Evolutionary conservation across 1,284 basidiomycete genomes (phyloP), one percentile per base, ranked within the genome.

Genomic region (Apiotrichum domesticum): DNA sequence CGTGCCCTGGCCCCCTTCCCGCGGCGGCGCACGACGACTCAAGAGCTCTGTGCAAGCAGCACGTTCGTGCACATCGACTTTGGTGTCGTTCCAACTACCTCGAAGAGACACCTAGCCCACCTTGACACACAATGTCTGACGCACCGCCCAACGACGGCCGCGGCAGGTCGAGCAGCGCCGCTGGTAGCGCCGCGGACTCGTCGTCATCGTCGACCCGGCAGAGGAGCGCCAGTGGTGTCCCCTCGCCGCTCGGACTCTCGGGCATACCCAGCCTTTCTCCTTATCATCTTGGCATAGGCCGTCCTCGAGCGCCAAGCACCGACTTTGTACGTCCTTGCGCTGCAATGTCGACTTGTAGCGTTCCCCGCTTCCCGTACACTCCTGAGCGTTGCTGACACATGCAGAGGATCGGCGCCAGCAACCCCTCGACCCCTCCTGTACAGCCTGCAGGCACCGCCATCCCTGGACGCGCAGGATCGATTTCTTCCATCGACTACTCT

Each of bases 401-500:
- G 37, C 13, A 39, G 37, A 39, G 37, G 37, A 39, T 39, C 8
- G 37, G 37, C 37, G 37, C 35, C 35, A 10, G 7, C 46, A n/a
- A 52, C 51, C 21, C 21, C 21, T 21, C 21, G 21, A 21, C 21
- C 21, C 21, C 21, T 21, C 21, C 21, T 21, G 21, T 21, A 21
- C 21, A 21, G 21, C 21, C 21, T 21, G 21, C 21, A 21, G 21
- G 21, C 21, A 21, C 21, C 21, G 21, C n/a, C 21, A 42, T 10
- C 10, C 4, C 52, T 21, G 46, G 46, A 3, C 52, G 52, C 10
- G 35, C 52, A n/a, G 52, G 52, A 7, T 55, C 53, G 2, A 43
- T 55, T 13, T 44, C 53, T 21, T 49, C 46, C 10, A 45, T 37
- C 35, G 53, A 55, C 13, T 33, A 44, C 13, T 40, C 44, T 7